Evolutionary conservation across 108 stramenopile genomes (phyloP).

Genomic region (Schizochytrium sp.): DNA sequence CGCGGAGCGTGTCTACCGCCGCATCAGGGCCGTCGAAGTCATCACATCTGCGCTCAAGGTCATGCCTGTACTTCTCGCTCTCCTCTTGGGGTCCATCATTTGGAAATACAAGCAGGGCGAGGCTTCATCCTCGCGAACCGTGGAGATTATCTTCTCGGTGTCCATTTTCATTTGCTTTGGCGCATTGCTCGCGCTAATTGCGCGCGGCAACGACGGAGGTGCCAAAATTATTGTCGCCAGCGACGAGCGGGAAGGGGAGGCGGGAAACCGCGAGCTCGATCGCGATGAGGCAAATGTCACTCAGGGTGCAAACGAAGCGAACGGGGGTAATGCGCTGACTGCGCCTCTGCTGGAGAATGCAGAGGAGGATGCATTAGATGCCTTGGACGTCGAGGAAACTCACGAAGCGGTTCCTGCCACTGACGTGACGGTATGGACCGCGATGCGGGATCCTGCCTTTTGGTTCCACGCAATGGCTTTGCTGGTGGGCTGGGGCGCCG

Average conservation of each 20-base stretch:
- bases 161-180: not conserved
- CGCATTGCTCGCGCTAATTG: not conserved
- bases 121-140: not conserved
- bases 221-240: too few relatives aligned
- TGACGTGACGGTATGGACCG: not conserved
- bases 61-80: not conserved
- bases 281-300: too few relatives aligned
- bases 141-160: not conserved
- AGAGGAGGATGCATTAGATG: not conserved
- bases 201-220: not conserved
- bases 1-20: not conserved
- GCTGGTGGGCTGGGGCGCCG: not conserved
- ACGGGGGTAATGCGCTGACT: too few relatives aligned
- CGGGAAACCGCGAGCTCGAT: too few relatives aligned
- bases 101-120: not conserved
- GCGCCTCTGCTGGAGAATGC: too few relatives aligned
- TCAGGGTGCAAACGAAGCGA: too few relatives aligned
- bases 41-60: not conserved
- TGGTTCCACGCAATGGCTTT: not conserved
- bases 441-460: not conserved
- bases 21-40: not conserved
- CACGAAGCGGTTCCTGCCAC: not conserved
- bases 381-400: not conserved
- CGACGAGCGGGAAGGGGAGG: too few relatives aligned
- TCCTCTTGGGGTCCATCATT: not conserved